Evolutionary conservation across 2,329 filamentous ascomycete species (phyloP).

Genomic region (Didymella glomerata): DNA sequence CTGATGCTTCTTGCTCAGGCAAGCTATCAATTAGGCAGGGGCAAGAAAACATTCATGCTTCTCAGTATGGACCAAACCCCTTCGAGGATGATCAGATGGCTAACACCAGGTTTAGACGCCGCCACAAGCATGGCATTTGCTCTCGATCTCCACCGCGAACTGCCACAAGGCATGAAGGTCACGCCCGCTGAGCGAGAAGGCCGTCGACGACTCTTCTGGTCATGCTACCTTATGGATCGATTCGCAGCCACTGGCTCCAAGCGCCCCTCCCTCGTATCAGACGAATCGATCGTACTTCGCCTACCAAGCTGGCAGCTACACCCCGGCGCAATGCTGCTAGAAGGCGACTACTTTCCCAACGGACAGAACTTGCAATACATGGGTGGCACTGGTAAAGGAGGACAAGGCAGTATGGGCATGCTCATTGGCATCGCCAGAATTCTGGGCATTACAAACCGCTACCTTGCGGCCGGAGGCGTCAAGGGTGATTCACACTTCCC

Average conservation of each 20-base stretch:
- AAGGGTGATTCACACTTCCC: constrained; percentile 91
- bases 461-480: constrained; percentile 83
- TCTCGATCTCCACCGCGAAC: constrained; percentile 80
- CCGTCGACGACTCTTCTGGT: constrained; percentile 84
- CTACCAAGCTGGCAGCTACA: constrained; percentile 77
- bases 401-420: constrained; percentile 79
- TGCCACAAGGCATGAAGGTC: constrained; percentile 68
- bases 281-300: constrained; percentile 77
- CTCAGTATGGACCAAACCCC: constrained; percentile 64
- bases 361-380: constrained; percentile 80
- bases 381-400: constrained; percentile 72
- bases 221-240: constrained; percentile 86
- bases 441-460: constrained; percentile 82
- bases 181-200: constrained; percentile 76
- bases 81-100: background rate
- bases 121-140: constrained; percentile 85
- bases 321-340: constrained; percentile 67
- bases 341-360: constrained; percentile 83
- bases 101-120: constrained; percentile 62
- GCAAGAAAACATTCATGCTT: constrained; percentile 88
- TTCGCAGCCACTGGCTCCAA: constrained; percentile 84
- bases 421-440: constrained; percentile 86
- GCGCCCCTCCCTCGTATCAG: constrained; percentile 79
- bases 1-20: constrained; percentile 78
- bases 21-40: constrained; percentile 78